Evolutionary conservation across 2,329 filamentous ascomycete genomes (phyloP).

Genomic region (Colletotrichum magnum): DNA sequence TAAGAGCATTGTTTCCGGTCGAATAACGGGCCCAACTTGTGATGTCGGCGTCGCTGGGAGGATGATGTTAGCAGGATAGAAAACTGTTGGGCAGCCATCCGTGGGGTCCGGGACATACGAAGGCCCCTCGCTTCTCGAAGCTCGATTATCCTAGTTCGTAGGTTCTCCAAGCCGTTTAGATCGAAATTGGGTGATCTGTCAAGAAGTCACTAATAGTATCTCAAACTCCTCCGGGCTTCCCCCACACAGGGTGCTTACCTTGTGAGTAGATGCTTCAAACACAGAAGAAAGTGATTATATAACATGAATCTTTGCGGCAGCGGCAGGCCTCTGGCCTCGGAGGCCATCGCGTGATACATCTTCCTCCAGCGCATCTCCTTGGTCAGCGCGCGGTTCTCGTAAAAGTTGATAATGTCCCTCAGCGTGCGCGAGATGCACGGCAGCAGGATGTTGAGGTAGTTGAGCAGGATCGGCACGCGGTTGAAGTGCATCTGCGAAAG

Average conservation of each 20-base stretch:
- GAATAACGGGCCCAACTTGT: conserved; percentile 52
- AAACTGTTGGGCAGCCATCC: not conserved
- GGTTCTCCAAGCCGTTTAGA: conserved; percentile 65
- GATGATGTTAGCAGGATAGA: too few species aligned
- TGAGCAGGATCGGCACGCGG: conserved; percentile 65
- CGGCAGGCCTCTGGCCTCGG: conserved; percentile 65
- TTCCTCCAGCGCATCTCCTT: conserved; percentile 68
- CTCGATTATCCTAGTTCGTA: conserved; percentile 63
- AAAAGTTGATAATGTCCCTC: conserved; percentile 65
- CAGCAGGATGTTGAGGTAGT: conserved; percentile 70
- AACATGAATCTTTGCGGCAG: conserved; percentile 68
- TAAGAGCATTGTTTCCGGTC: conserved; percentile 49
- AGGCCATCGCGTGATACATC: conserved; percentile 70
- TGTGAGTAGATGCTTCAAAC: conserved; percentile 65
- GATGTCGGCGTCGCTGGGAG: conserved; percentile 52
- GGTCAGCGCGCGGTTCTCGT: conserved; percentile 63
- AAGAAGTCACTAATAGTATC: not conserved
- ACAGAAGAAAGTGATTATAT: conserved; percentile 68
- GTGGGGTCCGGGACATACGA: conserved; percentile 52
- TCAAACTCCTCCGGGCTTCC: not conserved
- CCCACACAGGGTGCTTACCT: conserved; percentile 54
- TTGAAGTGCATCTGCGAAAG: conserved; percentile 65
- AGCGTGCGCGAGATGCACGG: conserved; percentile 69
- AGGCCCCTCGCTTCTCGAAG: conserved; percentile 69
- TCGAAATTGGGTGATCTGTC: conserved; percentile 67